Conservation (phyloP, 495 filamentous ascomycete genomes). For the Lophiostoma macrostomum region DNA sequence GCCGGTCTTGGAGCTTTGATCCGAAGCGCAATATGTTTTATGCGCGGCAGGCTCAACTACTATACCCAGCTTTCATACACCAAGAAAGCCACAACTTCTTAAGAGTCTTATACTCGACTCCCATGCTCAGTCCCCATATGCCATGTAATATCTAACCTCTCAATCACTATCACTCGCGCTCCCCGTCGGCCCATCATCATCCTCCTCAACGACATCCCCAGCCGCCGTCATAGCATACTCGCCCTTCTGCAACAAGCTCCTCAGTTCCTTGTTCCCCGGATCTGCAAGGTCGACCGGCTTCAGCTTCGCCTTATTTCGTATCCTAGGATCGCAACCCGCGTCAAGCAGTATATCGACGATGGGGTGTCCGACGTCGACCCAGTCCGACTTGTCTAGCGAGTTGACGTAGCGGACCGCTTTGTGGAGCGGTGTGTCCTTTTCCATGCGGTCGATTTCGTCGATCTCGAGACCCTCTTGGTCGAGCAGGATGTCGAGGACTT, state of each 20-base stretch:
- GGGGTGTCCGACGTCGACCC: constrained; percentile 56
- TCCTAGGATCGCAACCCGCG: constrained; percentile 77
- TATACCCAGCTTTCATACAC: neutral
- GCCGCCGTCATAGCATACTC: constrained; percentile 53
- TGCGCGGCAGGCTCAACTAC: too few species aligned
- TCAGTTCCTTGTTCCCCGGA: constrained; percentile 65
- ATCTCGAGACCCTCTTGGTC: constrained; percentile 95
- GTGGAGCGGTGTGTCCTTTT: constrained; percentile 89
- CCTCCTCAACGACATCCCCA: constrained; percentile 40
- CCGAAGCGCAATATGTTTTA: too few species aligned
- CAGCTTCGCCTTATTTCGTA: constrained; percentile 68
- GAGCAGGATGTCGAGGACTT: constrained; percentile 85
- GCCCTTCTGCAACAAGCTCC: constrained; percentile 65
- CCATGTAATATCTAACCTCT: neutral
- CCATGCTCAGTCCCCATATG: neutral
- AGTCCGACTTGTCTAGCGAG: constrained; percentile 47
- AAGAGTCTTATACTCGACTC: neutral
- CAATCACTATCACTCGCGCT: constrained; percentile 42
- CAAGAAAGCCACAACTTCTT: neutral
- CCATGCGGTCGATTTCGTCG: constrained; percentile 75
- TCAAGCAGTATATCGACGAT: constrained; percentile 90
- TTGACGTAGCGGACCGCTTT: constrained; percentile 83
- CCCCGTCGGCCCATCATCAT: constrained; percentile 38
- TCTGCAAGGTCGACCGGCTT: constrained; percentile 69
- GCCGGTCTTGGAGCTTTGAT: too few species aligned